A percentile compares a stretch with the other conserved stretches of the same genome.
phyloP scores from a whole-genome alignment of 371 early-diverging fungal species.

The Enterocytospora artemiae region DNA sequence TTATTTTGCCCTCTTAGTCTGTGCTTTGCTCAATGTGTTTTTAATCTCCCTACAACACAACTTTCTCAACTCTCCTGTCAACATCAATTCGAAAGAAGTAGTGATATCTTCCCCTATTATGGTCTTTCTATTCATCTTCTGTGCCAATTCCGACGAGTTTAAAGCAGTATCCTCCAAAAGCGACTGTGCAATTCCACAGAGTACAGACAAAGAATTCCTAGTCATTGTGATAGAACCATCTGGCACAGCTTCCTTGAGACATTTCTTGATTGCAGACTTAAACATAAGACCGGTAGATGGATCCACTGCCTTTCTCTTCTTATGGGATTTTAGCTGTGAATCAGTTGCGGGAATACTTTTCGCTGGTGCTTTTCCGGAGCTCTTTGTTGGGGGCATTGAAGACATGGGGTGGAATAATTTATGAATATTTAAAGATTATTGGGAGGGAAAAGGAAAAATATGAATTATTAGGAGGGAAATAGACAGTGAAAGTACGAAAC shows the following conservation, averaged over 20 bases:
- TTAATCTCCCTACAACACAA: conserved; percentile 56
- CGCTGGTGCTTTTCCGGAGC: conserved; percentile 48
- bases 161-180: conserved; percentile 43
- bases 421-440: conserved; percentile 15
- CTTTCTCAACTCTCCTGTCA: conserved; percentile 53
- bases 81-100: conserved; percentile 48
- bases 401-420: conserved; percentile 27
- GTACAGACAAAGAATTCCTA: conserved; percentile 44
- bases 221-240: conserved; percentile 33
- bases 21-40: conserved; percentile 46
- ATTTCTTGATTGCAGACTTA: conserved; percentile 48
- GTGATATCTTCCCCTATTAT: conserved; percentile 56
- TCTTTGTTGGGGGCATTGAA: conserved; percentile 12
- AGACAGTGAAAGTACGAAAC: too few species aligned
- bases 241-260: conserved; percentile 35
- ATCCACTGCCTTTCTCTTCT: conserved; percentile 36
- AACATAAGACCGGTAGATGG: conserved; percentile 40
- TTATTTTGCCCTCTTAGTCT: conserved; percentile 51
- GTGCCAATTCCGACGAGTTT: conserved; percentile 45
- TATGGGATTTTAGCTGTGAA: background rate
- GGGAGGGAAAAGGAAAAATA: conserved; percentile 41
- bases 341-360: conserved; percentile 18
- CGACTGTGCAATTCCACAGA: conserved; percentile 55
- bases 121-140: conserved; percentile 57
- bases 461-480: too few species aligned